Base-by-base conservation (phyloP, 371 early-diverging fungal genomes). In the Mortierella polycephala region DNA sequence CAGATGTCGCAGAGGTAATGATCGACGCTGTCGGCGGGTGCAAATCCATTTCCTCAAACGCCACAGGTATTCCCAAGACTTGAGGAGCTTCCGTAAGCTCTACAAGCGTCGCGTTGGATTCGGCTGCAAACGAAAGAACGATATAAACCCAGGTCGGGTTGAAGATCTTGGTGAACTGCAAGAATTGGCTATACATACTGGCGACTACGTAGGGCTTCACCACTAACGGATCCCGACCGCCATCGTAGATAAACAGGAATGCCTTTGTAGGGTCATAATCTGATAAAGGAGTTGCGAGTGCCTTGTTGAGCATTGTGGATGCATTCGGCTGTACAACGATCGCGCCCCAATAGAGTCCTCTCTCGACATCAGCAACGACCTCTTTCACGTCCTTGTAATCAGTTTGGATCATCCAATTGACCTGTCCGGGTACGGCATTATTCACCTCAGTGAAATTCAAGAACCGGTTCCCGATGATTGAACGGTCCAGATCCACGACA, bases 401-500 rank as follows among this genome's bases (percentile, higher is more conserved):
- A 7, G 66, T 18, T 16, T 68, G 68, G 14, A 77, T 45, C 10
- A 62, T 60, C 71, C 71, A 77, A 23, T 67, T 77, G 58, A 77
- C 58, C 49, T 72, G 68, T 10, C 56, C 66, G 13, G 60, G 45
- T 1, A 18, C 8, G 11, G 21, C 20, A 60, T 62, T 67, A 39
- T 64, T 61, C 42, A 46, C 39, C 46, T 71, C 63, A 2, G 77
- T 71, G 47, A 71, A 77, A 55, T 64, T 71, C 13, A 77, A 21
- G 53, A 77, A 77, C 30, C 57, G 12, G 53, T 18, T 64, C 21
- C 69, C 77, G n/a, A 77, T 68, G 60, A 77, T 64, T 2, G 77
- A 77, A 16, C 57, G 59, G 57, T 77, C 77, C 61, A 77, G 46
- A 45, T 77, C 77, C n/a, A 71, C 77, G 10, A 77, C 77, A 5